A percentile compares a stretch with the other conserved stretches of the same genome.
These are phyloP conservation scores for Aspergillus tubingensis DNA, from an alignment of 2,329 filamentous ascomycete genomes.

Conservation along the genomic window DNA sequence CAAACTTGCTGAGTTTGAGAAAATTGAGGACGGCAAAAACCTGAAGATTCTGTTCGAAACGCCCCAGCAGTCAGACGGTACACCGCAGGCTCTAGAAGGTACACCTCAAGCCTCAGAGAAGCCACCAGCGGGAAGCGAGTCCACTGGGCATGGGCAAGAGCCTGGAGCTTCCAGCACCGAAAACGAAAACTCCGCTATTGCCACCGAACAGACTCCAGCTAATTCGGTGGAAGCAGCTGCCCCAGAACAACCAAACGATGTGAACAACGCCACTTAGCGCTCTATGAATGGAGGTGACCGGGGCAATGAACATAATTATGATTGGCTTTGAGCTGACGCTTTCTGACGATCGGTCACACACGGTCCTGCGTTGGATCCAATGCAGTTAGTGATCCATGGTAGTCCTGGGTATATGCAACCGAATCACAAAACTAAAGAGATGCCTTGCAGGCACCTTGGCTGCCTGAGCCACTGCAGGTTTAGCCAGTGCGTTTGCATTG, in stretches of 20 bases:
- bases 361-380: constrained; percentile 7
- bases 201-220: constrained; percentile 12
- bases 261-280: constrained; percentile 16
- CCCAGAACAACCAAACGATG: constrained; percentile 12
- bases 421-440: constrained; percentile 13
- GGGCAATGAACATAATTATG: background rate
- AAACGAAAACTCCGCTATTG: constrained; percentile 7
- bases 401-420: constrained; percentile 13
- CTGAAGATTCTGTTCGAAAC: constrained; percentile 53
- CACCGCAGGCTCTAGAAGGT: constrained; percentile 22
- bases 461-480: constrained; percentile 1
- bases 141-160: constrained; percentile 10
- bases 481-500: constrained; percentile 8
- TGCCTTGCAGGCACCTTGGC: constrained; percentile 7
- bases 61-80: constrained; percentile 22
- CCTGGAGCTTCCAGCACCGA: constrained; percentile 8
- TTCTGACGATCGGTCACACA: background rate
- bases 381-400: constrained; percentile 6
- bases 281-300: background rate
- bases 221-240: constrained; percentile 15
- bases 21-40: constrained; percentile 80
- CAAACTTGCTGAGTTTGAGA: constrained; percentile 78
- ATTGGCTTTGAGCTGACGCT: constrained; percentile 12
- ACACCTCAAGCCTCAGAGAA: constrained; percentile 27
- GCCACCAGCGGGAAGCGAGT: constrained; percentile 16